These are phyloP conservation scores for Sugiyamaella pinicola DNA, from an alignment of 1,139 yeast genomes.

Conservation along the genomic window DNA sequence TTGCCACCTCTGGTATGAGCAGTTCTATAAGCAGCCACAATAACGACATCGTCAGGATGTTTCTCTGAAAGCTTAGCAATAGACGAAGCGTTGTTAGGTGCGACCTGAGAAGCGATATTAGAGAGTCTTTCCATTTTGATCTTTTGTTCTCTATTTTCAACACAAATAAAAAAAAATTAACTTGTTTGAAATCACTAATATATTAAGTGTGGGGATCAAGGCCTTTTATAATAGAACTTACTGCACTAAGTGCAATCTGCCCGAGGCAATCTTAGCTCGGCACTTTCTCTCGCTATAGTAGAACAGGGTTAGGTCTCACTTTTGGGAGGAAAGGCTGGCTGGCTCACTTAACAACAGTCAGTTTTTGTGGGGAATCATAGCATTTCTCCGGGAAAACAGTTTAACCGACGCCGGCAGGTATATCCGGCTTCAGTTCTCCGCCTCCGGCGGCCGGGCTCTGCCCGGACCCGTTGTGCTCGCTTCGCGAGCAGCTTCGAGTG, in stretches of 20 bases:
- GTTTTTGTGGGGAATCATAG: no score
- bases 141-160: no score
- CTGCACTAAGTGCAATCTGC: not conserved
- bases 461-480: no score
- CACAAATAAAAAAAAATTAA: no score
- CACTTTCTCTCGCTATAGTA: not conserved
- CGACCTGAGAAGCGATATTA: conserved; percentile 39
- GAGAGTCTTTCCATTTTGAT: conserved; percentile 41
- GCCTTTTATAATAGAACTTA: not conserved
- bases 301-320: not conserved
- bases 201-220: not conserved
- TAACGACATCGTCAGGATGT: conserved; percentile 83
- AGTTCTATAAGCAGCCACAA: conserved; percentile 85
- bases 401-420: no score
- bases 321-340: not conserved
- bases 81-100: conserved; percentile 40
- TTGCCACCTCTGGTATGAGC: conserved; percentile 85
- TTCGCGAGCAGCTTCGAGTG: no score
- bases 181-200: not conserved
- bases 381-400: no score
- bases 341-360: no score
- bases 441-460: no score
- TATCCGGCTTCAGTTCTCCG: no score
- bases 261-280: conserved; percentile 4
- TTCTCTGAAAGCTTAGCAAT: conserved; percentile 51